Evolutionary conservation across 768 basidiomycete genomes (phyloP).

Genomic region (Termitomyces sp.): DNA sequence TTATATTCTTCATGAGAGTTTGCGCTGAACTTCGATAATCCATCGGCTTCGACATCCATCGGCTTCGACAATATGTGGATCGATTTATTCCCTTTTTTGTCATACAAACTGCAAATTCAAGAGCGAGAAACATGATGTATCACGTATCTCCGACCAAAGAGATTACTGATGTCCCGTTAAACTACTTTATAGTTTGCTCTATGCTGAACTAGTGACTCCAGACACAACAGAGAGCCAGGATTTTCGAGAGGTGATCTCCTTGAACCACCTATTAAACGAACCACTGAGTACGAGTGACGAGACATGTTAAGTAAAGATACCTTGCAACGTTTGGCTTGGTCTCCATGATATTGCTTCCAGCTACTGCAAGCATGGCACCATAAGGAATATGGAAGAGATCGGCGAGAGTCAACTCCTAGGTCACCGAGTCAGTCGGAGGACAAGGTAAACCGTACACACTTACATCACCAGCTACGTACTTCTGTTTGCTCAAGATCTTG

Average conservation of each 20-base stretch:
- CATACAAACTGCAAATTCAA: no score
- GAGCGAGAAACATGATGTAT: no score
- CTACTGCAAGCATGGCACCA: constrained; percentile 18
- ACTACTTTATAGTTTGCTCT: neutral
- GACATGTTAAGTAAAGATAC: constrained; percentile 14
- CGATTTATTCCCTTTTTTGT: no score
- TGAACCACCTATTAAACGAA: constrained; percentile 11
- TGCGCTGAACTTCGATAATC: no score
- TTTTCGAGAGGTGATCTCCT: constrained; percentile 36
- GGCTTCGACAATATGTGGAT: no score
- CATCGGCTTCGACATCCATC: no score
- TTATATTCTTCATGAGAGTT: no score
- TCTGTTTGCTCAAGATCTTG: constrained; percentile 46
- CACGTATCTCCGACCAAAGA: no score
- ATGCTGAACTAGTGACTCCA: constrained; percentile 18
- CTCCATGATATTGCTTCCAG: constrained; percentile 23
- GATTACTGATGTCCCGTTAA: no score
- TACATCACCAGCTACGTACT: constrained; percentile 52
- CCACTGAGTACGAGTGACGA: neutral
- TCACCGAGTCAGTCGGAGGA: constrained; percentile 25
- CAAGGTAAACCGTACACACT: constrained; percentile 36
- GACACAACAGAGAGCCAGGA: constrained; percentile 45
- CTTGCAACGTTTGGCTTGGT: constrained; percentile 39
- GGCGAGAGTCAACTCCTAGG: constrained; percentile 36
- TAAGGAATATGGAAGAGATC: constrained; percentile 43